phyloP scores from a whole-genome alignment of 1,284 basidiomycete genomes.

The Leccinum huronense region DNA sequence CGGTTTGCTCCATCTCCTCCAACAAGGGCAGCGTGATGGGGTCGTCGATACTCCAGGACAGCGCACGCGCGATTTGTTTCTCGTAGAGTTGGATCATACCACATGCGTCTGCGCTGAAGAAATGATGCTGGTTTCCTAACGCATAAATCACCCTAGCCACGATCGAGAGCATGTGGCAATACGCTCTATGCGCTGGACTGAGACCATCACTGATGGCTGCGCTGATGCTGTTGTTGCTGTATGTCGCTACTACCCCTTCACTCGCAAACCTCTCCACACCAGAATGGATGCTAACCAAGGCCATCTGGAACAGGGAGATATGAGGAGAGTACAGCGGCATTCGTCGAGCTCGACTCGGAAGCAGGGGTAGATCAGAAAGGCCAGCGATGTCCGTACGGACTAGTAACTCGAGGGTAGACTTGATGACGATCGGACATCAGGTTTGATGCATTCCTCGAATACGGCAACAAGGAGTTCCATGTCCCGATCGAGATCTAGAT shows the following conservation, averaged over 20 bases:
- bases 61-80: slow-evolving; percentile 71
- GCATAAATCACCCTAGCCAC: slow-evolving; percentile 71
- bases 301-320: slow-evolving; percentile 82
- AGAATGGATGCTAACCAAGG: slow-evolving; percentile 72
- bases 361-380: slow-evolving; percentile 57
- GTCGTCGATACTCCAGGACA: slow-evolving; percentile 80
- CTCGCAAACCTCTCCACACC: slow-evolving; percentile 85
- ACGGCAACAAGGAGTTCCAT: slow-evolving; percentile 78
- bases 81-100: slow-evolving; percentile 85
- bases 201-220: slow-evolving; percentile 70
- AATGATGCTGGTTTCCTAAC: slow-evolving; percentile 69
- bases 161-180: slow-evolving; percentile 84
- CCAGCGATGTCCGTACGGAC: slow-evolving; percentile 69
- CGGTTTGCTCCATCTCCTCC: slow-evolving; percentile 79
- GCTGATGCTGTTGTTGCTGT: slow-evolving; percentile 81
- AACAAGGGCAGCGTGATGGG: slow-evolving; percentile 69
- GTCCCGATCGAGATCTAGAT: slow-evolving; percentile 71
- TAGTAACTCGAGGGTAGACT: slow-evolving; percentile 74
- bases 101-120: slow-evolving; percentile 83
- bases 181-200: slow-evolving; percentile 74
- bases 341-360: slow-evolving; percentile 50
- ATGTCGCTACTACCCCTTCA: slow-evolving; percentile 78
- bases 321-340: slow-evolving; percentile 71
- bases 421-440: slow-evolving; percentile 75
- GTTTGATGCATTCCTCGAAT: slow-evolving; percentile 76